phyloP scores from a whole-genome alignment of 306 rosid species.

The Acacia confusa region DNA sequence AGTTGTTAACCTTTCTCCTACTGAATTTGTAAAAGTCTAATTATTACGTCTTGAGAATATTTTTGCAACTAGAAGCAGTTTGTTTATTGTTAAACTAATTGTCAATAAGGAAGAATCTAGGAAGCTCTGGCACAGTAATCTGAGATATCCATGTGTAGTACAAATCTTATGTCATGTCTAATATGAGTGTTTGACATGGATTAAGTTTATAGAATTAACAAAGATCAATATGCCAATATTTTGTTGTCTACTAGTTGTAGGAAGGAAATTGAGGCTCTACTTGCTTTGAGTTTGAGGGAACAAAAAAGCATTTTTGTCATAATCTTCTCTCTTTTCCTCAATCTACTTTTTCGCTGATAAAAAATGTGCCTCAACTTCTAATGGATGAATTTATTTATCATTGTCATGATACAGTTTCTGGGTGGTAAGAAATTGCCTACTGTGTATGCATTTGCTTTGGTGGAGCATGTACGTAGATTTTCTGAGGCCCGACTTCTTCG shows the following conservation, averaged over 20 bases:
- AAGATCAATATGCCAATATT: background rate
- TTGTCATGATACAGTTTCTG: slow-evolving; percentile 48
- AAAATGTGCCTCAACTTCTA: background rate
- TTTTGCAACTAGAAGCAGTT: background rate
- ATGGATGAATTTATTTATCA: slow-evolving; percentile 4
- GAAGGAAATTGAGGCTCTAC: background rate
- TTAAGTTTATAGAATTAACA: background rate
- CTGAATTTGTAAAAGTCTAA: background rate
- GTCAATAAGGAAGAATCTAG: background rate
- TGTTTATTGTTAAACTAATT: background rate
- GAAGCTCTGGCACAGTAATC: background rate
- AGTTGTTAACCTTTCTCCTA: background rate
- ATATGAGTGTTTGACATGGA: background rate
- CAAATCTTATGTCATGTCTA: background rate
- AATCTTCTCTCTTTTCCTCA: background rate
- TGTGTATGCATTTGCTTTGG: slow-evolving; percentile 83
- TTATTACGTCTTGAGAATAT: background rate
- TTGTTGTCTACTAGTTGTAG: background rate
- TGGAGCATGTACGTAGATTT: slow-evolving; percentile 57
- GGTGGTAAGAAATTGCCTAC: slow-evolving; percentile 52
- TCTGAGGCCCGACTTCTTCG: slow-evolving; percentile 48
- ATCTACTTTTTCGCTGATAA: background rate
- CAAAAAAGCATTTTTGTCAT: background rate
- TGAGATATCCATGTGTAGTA: background rate
- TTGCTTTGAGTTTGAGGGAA: background rate